A percentile compares a stretch with the other conserved stretches of the same genome.
phyloP scores from a whole-genome alignment of 768 basidiomycete species.

The Clavaria fumosa region DNA sequence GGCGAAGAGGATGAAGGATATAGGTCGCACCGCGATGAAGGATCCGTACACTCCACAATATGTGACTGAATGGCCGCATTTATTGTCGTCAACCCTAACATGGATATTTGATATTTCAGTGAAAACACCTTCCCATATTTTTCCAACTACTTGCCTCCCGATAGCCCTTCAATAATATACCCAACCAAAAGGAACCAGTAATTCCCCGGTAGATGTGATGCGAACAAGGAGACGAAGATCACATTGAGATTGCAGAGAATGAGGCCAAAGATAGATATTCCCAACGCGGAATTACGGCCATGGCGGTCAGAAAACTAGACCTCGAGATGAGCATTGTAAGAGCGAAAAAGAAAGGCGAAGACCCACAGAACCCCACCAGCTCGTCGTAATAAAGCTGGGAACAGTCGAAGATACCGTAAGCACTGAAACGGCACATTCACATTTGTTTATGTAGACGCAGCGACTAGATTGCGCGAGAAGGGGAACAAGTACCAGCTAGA shows the following conservation, averaged over 20 bases:
- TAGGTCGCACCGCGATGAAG: slow-evolving; percentile 4
- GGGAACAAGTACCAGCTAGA: neutral
- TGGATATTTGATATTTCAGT: neutral
- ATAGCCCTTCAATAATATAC: slow-evolving; percentile 2
- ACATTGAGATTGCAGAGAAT: neutral
- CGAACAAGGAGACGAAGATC: slow-evolving; percentile 3
- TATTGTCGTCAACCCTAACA: slow-evolving; percentile 1
- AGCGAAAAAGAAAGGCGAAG: neutral
- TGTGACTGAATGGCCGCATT: slow-evolving; percentile 1
- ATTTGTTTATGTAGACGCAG: neutral
- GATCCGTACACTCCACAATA: slow-evolving; percentile 2
- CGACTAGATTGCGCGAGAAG: neutral
- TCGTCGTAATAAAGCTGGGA: slow-evolving; percentile 1
- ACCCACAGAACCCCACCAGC: slow-evolving; percentile 6
- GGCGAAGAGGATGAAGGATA: neutral
- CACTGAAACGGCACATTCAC: no score
- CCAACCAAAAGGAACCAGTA: slow-evolving; percentile 6
- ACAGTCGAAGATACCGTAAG: slow-evolving; percentile 2
- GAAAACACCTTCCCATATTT: no score
- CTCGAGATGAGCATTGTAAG: neutral
- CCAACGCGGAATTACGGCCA: slow-evolving; percentile 4
- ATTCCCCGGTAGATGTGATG: slow-evolving; percentile 3
- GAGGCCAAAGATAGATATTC: slow-evolving; percentile 2
- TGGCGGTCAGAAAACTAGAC: slow-evolving; percentile 5
- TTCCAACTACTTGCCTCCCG: slow-evolving; percentile 2